phyloP scores from a whole-genome alignment of 2,329 filamentous ascomycete species.

The Trichoderma koningii region DNA sequence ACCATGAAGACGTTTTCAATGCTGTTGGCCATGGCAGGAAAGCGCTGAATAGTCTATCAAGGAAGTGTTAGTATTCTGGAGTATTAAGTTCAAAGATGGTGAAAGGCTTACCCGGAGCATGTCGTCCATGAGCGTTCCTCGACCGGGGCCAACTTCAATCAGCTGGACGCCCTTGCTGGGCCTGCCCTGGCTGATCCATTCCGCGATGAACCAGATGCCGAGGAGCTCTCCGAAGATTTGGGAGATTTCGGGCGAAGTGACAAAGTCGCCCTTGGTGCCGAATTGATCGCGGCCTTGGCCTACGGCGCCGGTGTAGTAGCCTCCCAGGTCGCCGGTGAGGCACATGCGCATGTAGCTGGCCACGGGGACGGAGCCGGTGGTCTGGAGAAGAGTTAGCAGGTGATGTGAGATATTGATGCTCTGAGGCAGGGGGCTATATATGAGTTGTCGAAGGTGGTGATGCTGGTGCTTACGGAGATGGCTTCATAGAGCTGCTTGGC shows the following conservation, averaged over 20 bases:
- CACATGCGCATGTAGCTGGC: conserved; percentile 99
- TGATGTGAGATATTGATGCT: not conserved
- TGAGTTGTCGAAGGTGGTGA: not conserved
- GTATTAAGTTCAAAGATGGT: not conserved
- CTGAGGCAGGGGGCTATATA: too few species aligned
- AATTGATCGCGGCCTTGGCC: conserved; percentile 78
- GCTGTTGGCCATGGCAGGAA: conserved; percentile 72
- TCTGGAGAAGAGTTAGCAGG: conserved; percentile 36
- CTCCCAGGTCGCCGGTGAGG: conserved; percentile 83
- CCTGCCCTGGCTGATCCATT: conserved; percentile 91
- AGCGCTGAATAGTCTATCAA: conserved; percentile 76
- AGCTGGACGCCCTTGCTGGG: conserved; percentile 76
- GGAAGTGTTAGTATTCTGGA: not conserved
- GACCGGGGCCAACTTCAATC: conserved; percentile 90
- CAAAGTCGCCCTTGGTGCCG: conserved; percentile 89
- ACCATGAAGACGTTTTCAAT: conserved; percentile 91
- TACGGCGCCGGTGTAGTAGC: conserved; percentile 85
- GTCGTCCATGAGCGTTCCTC: conserved; percentile 96
- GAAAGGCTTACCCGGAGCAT: conserved; percentile 71
- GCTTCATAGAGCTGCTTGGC: conserved; percentile 85
- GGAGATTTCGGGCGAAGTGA: conserved; percentile 96
- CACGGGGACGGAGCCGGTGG: conserved; percentile 87
- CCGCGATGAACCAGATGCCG: conserved; percentile 91
- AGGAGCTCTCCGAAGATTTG: conserved; percentile 95
- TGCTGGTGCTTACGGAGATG: conserved; percentile 68